These are phyloP conservation scores for Kalmusia sp. DNA, from an alignment of 2,329 filamentous ascomycete species.

Conservation along the genomic window DNA sequence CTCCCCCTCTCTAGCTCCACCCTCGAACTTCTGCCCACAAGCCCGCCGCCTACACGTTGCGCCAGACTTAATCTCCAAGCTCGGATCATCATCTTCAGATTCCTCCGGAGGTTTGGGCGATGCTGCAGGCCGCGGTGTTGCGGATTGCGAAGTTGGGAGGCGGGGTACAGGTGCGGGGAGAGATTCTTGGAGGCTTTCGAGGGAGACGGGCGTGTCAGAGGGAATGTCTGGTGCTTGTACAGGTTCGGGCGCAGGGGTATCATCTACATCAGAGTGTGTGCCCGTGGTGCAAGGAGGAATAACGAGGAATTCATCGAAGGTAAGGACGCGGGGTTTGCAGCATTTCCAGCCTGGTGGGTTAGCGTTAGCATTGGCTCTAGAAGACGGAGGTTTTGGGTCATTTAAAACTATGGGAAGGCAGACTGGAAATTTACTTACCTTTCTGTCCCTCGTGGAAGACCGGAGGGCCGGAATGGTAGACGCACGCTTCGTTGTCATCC, in stretches of 20 bases:
- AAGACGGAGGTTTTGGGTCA: neutral
- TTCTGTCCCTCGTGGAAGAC: slow-evolving; percentile 97
- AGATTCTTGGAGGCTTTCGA: slow-evolving; percentile 39
- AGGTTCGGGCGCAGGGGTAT: slow-evolving; percentile 62
- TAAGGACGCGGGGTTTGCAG: slow-evolving; percentile 95
- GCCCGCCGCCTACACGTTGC: slow-evolving; percentile 78
- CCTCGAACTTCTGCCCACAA: slow-evolving; percentile 73
- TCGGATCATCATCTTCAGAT: slow-evolving; percentile 86
- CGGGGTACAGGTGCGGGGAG: slow-evolving; percentile 42
- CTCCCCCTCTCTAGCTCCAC: slow-evolving; percentile 65
- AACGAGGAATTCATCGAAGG: slow-evolving; percentile 95
- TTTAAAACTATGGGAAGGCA: neutral
- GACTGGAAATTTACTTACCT: slow-evolving; percentile 62
- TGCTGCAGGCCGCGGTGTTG: slow-evolving; percentile 27
- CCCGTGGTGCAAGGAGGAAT: slow-evolving; percentile 94
- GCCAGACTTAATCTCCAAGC: slow-evolving; percentile 74
- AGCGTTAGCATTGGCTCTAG: slow-evolving; percentile 13
- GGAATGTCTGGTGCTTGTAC: slow-evolving; percentile 57
- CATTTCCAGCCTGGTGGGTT: slow-evolving; percentile 85
- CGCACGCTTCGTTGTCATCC: slow-evolving; percentile 81
- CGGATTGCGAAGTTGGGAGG: slow-evolving; percentile 38
- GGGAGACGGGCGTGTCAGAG: slow-evolving; percentile 38
- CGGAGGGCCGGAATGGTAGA: slow-evolving; percentile 92
- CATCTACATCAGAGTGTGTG: slow-evolving; percentile 88
- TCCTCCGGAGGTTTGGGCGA: slow-evolving; percentile 47